phyloP scores from a whole-genome alignment of 371 early-diverging fungal genomes.

The Rhizopus delemar region DNA sequence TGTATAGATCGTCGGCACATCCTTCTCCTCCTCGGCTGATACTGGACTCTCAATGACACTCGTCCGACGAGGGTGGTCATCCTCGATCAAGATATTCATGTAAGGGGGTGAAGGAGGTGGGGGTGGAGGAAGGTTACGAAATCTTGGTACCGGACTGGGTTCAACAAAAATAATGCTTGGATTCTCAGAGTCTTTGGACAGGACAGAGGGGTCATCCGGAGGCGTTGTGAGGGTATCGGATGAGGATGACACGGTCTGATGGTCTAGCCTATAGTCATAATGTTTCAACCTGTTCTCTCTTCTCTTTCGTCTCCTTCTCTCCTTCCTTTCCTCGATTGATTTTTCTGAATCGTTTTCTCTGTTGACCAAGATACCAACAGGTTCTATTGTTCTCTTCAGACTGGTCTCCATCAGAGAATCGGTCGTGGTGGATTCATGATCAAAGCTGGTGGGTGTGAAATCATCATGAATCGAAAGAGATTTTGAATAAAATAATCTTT shows the following conservation, averaged over 20 bases:
- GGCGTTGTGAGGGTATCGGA: conserved; percentile 13
- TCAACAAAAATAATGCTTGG: conserved; percentile 48
- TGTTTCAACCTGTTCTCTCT: conserved; percentile 24
- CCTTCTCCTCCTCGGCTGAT: conserved; percentile 3
- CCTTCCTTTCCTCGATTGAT: conserved; percentile 29
- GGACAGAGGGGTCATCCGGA: not conserved
- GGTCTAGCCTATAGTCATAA: conserved; percentile 14
- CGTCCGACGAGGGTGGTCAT: conserved; percentile 9
- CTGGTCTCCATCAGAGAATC: not conserved
- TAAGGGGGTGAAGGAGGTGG: conserved; percentile 51
- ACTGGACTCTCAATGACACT: conserved; percentile 26
- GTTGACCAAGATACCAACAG: conserved; percentile 29
- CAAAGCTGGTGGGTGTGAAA: not conserved
- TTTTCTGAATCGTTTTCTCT: conserved; percentile 32
- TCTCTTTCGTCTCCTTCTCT: conserved; percentile 21
- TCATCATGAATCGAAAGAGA: too few species aligned
- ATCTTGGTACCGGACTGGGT: conserved; percentile 50
- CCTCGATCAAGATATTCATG: conserved; percentile 27
- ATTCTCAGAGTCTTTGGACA: conserved; percentile 16
- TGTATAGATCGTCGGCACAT: conserved; percentile 10
- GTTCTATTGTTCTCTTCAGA: conserved; percentile 1
- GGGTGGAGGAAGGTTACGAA: conserved; percentile 46
- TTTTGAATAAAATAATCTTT: conserved; percentile 5
- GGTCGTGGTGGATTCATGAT: not conserved
- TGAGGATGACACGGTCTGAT: conserved; percentile 14